phyloP scores from a whole-genome alignment of 768 basidiomycete genomes.

The Gautieria morchelliformis region DNA sequence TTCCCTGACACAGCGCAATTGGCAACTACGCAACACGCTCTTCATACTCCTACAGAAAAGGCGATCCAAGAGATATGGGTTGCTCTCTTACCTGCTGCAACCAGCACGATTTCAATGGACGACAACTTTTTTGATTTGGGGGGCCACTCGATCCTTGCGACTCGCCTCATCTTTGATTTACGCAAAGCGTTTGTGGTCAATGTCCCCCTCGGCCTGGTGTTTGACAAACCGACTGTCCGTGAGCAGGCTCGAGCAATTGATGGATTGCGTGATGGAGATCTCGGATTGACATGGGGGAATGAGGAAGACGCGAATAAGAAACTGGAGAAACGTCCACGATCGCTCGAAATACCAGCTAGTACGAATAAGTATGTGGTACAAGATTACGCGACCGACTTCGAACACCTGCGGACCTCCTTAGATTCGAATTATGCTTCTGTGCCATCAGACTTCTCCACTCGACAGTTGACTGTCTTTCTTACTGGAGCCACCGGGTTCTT shows the following conservation, averaged over 20 bases:
- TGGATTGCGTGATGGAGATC: conserved; percentile 62
- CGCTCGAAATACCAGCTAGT: background rate
- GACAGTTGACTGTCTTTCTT: conserved; percentile 72
- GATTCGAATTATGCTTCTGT: conserved; percentile 51
- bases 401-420: conserved; percentile 48
- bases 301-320: conserved; percentile 13
- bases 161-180: conserved; percentile 93
- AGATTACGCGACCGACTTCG: conserved; percentile 76
- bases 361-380: conserved; percentile 16
- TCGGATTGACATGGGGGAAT: conserved; percentile 48
- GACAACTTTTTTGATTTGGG: conserved; percentile 98
- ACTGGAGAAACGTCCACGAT: conserved; percentile 7
- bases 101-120: conserved; percentile 70
- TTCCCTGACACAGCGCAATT: conserved; percentile 91
- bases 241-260: conserved; percentile 75
- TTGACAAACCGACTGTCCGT: conserved; percentile 78
- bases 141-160: conserved; percentile 96
- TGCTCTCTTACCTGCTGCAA: conserved; percentile 66
- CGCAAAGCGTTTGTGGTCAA: conserved; percentile 86
- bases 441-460: conserved; percentile 42
- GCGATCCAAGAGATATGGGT: conserved; percentile 82
- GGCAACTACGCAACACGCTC: conserved; percentile 29
- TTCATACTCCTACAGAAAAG: conserved; percentile 49
- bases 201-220: conserved; percentile 85
- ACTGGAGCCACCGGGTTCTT: conserved; percentile 97